Evolutionary conservation across 352 stramenopile genomes (phyloP).

Genomic region (Thalassiosira exigua): DNA sequence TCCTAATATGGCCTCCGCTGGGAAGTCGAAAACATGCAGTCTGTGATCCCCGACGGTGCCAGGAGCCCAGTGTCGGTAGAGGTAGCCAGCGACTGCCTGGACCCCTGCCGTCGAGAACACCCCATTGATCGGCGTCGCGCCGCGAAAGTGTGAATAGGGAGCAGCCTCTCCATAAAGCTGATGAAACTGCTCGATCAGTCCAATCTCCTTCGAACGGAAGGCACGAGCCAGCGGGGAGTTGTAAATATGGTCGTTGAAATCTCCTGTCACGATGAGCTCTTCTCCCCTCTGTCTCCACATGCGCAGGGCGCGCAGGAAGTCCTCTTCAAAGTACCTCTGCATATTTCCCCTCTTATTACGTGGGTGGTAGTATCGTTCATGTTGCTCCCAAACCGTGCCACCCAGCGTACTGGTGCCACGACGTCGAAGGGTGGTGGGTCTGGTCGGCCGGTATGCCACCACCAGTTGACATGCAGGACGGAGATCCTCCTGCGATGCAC

Average conservation of each 20-base stretch:
- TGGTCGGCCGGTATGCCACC: constrained; percentile 6
- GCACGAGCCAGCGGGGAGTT: neutral
- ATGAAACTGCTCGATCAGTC: constrained; percentile 15
- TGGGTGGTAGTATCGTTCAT: neutral
- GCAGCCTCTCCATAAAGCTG: neutral
- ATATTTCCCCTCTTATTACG: neutral
- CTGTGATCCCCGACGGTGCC: constrained; percentile 7
- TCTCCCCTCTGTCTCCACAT: constrained; percentile 29
- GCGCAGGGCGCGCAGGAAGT: neutral
- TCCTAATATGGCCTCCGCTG: too few species aligned
- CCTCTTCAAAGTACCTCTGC: neutral
- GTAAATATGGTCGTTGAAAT: constrained; percentile 53
- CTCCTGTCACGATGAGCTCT: constrained; percentile 35
- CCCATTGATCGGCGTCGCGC: neutral
- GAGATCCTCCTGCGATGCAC: too few species aligned
- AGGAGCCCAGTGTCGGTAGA: neutral
- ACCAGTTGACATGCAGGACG: too few species aligned
- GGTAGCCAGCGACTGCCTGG: neutral
- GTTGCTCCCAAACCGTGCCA: neutral
- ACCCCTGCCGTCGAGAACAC: constrained; percentile 3
- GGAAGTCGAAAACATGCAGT: too few species aligned
- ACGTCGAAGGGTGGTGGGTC: too few species aligned
- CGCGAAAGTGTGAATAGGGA: constrained; percentile 1
- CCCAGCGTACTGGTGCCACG: neutral
- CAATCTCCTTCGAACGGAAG: neutral